A percentile compares a stretch with the other conserved stretches of the same genome.
Evolutionary conservation across 352 stramenopile genomes (phyloP).

Genomic region (Vaucheria bursata): DNA sequence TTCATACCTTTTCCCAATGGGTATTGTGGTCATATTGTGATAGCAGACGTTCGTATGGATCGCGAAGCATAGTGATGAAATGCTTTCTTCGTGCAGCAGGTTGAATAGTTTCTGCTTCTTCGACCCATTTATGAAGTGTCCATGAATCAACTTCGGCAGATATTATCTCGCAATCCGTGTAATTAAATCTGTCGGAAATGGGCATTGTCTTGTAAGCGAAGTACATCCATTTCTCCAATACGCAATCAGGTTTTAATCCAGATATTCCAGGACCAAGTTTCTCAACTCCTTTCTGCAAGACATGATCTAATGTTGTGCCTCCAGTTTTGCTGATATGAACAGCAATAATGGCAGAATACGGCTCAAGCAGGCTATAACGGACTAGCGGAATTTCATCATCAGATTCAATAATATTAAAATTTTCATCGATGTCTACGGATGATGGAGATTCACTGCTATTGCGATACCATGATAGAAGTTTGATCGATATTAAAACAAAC

Average conservation of each 20-base stretch:
- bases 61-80: background rate
- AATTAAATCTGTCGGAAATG: slow-evolving; percentile 3
- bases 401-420: no score
- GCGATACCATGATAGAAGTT: no score
- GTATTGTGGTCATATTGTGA: slow-evolving; percentile 8
- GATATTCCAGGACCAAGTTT: background rate
- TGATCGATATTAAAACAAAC: no score
- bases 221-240: slow-evolving; percentile 10
- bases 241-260: background rate
- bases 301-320: background rate
- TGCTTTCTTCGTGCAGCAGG: background rate
- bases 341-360: background rate
- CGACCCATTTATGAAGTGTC: background rate
- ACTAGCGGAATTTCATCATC: no score
- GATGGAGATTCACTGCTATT: no score
- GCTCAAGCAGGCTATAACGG: background rate
- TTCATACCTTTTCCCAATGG: slow-evolving; percentile 2
- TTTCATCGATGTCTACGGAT: no score
- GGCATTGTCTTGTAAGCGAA: background rate
- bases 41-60: background rate
- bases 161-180: background rate
- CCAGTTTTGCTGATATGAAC: slow-evolving; percentile 8
- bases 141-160: background rate
- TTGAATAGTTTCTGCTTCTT: background rate
- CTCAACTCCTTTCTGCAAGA: slow-evolving; percentile 2